Percentiles rank a stretch among this genome's conserved stretches.
phyloP scores from a whole-genome alignment of 2,329 filamentous ascomycete genomes.

The Colletotrichum siamense region DNA sequence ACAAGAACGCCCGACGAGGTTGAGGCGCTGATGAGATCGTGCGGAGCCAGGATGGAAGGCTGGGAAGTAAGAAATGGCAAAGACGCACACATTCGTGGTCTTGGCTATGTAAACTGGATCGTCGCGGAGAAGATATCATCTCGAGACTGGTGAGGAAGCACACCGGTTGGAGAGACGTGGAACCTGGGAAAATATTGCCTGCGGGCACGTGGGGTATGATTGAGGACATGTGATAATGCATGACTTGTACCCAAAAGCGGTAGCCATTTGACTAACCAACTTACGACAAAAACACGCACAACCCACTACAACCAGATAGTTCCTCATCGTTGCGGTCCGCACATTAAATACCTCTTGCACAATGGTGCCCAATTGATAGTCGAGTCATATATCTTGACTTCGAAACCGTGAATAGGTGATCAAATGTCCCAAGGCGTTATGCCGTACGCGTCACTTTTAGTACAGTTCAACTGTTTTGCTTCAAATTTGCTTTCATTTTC shows the following conservation, averaged over 20 bases:
- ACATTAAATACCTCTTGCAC: too few species aligned
- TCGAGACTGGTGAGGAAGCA: not conserved
- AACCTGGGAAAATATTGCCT: not conserved
- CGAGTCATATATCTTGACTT: too few species aligned
- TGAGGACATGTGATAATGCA: not conserved
- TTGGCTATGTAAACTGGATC: slow-evolving; percentile 57
- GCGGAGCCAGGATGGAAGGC: slow-evolving; percentile 47
- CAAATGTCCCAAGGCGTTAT: too few species aligned
- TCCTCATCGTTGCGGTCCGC: too few species aligned
- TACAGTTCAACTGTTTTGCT: not conserved
- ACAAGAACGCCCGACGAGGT: slow-evolving; percentile 73
- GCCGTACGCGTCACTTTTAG: too few species aligned
- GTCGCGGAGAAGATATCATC: slow-evolving; percentile 31
- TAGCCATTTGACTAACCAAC: not conserved
- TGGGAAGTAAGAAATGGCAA: slow-evolving; percentile 57
- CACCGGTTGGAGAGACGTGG: not conserved
- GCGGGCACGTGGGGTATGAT: not conserved
- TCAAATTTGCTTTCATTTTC: not conserved
- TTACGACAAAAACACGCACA: not conserved
- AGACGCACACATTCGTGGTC: slow-evolving; percentile 54
- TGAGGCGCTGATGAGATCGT: slow-evolving; percentile 59
- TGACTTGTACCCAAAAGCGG: not conserved
- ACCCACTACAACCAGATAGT: not conserved
- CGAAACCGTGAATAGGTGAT: too few species aligned
- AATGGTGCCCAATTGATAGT: too few species aligned